Base-by-base conservation (phyloP, 1,284 basidiomycete species). In the Pholiota adiposa region DNA sequence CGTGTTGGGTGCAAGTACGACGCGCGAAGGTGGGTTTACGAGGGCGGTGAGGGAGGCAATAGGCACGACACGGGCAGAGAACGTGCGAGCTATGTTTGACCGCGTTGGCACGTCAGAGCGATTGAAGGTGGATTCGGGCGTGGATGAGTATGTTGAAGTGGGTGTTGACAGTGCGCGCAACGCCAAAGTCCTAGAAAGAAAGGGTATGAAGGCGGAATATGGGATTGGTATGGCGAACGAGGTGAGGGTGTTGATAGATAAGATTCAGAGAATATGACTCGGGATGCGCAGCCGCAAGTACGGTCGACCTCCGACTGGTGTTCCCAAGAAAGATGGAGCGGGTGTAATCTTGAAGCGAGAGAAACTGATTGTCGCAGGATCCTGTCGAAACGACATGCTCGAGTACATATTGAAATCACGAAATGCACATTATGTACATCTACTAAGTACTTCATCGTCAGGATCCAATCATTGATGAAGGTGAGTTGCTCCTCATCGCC, bases 201-300 rank as follows among this genome's bases (percentile, higher is more conserved):
- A 76, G 60, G 54, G 59, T 14, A 69, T 64, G 9, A 75, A 75
- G 59, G 72, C 70, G 29, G 63, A 64, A 16, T 34, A 67, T 51
- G 72, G 71, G 2, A 55, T 67, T 12, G 63, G 58, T 14, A 57
- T 76, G 31, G 67, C 61, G 7, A 50, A 67, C 21, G 73, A 74
- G 55, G 60, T 74, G 21, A 65, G 67, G 40, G 59, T 38, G 18
- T 46, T 73, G 52, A 43, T 72, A 31, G n/a, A n/a, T n/a, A n/a
- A n/a, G n/a, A n/a, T n/a, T n/a, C n/a, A n/a, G n/a, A n/a, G n/a
- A n/a, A n/a, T n/a, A n/a, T n/a, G n/a, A n/a, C n/a, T n/a, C n/a
- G n/a, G n/a, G n/a, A n/a, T n/a, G n/a, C n/a, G n/a, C n/a, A n/a
- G n/a, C n/a, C n/a, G n/a, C n/a, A n/a, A n/a, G n/a, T n/a, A n/a